phyloP scores from a whole-genome alignment of 257 asterid species.

The Gentiana dahurica region DNA sequence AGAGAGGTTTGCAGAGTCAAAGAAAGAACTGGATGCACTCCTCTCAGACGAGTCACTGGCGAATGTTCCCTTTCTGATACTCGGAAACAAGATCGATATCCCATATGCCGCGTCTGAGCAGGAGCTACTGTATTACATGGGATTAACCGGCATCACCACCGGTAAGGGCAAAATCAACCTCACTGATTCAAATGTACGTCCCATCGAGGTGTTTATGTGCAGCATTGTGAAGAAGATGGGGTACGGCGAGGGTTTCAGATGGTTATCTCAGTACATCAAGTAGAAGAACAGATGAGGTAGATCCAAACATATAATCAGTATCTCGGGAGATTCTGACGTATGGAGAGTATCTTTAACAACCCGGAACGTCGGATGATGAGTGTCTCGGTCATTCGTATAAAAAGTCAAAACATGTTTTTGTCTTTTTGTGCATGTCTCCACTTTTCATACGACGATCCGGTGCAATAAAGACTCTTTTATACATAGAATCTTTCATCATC shows the following conservation, averaged over 20 bases:
- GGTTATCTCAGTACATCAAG: slow-evolving; percentile 13
- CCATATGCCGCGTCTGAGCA: slow-evolving; percentile 16
- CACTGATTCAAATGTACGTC: slow-evolving; percentile 13
- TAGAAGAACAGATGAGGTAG: not conserved
- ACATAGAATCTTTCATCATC: too few relatives aligned
- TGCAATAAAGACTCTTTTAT: too few relatives aligned
- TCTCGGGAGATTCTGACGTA: too few relatives aligned
- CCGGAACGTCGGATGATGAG: too few relatives aligned
- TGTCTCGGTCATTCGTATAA: too few relatives aligned
- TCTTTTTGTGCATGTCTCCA: too few relatives aligned
- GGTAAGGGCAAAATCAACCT: slow-evolving; percentile 16
- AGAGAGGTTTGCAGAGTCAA: slow-evolving; percentile 17
- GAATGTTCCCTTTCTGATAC: slow-evolving; percentile 14
- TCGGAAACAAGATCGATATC: slow-evolving; percentile 16
- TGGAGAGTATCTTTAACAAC: too few relatives aligned
- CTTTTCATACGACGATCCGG: too few relatives aligned
- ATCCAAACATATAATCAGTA: too few relatives aligned
- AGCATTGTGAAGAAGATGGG: slow-evolving; percentile 17
- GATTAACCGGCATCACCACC: slow-evolving; percentile 15
- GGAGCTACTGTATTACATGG: slow-evolving; percentile 11
- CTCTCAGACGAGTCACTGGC: slow-evolving; percentile 15
- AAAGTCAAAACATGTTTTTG: too few relatives aligned
- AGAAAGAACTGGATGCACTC: slow-evolving; percentile 15
- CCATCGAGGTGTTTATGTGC: slow-evolving; percentile 19
- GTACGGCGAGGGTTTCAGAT: slow-evolving; percentile 17